Evolutionary conservation across 495 filamentous ascomycete genomes (phyloP), one percentile per base, ranked within the genome.

Genomic region (Evansstolkia leycettana): DNA sequence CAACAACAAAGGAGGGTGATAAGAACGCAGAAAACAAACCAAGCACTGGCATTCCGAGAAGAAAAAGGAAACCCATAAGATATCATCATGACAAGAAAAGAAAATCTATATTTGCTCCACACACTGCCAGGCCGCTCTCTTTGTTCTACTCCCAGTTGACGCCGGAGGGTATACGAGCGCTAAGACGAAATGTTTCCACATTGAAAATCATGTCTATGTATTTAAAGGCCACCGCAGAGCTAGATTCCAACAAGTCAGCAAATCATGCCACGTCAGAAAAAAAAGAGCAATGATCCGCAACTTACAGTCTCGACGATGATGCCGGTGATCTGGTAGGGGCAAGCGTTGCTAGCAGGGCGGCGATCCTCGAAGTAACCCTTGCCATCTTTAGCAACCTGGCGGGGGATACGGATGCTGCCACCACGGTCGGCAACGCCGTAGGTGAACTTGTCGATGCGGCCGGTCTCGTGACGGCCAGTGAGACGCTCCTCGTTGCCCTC

Each of bases 281-380:
- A 12, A 31, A n/a, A n/a, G n/a, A n/a, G n/a, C n/a, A n/a, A n/a
- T n/a, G n/a, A n/a, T n/a, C n/a, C n/a, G n/a, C n/a, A 7, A 34
- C 50, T 39, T 54, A 67, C 57, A 51, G 80, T 84, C 71, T 87
- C 80, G 60, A 88, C 82, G 52, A 92, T 81, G 55, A 94, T 90
- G 53, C 83, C 83, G 40, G 85, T 92, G 55, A 94, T 87, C 67
- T 87, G 88, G 69, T 98, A 98, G 17, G 90, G 90, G 64, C 92
- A 86, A 43, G 78, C 90, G 57, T 98, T 98, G 54, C 80, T 88
- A 29, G 90, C 90, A 30, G 90, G 90, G 48, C 90, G 73, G 55
- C 90, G 78, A 50, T 98, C 90, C 70, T 98, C 90, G 45, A 98
- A 95, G 75, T 98, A 98, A 47, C 90, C 90, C 67, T 84, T 92